Evolutionary conservation across 1,284 basidiomycete species (phyloP), one percentile per base, ranked within the genome.

Genomic region (Cutaneotrichosporon sp.): DNA sequence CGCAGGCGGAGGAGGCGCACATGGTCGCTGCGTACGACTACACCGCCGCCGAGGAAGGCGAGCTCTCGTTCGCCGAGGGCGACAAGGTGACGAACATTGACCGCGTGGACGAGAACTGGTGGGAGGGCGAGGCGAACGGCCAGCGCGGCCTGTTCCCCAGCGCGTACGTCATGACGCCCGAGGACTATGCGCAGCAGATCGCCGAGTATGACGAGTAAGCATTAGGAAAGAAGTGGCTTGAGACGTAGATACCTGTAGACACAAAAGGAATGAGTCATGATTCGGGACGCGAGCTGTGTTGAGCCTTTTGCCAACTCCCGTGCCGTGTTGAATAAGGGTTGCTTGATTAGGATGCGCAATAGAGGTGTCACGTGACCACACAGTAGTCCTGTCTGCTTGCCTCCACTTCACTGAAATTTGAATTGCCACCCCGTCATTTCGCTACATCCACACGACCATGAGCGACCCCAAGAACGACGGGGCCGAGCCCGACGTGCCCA

Each of bases 21-120:
- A 68, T 69, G 45, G 58, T 72, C 13, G 75, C 73, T 10, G 66
- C 69, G 42, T 76, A 76, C 59, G 74, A 74, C 67, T 94, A 95
- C 71, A 89, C 90, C 14, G 90, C 91, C 0, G 86, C 85, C 0
- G 92, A 95, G 74, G 91, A 92, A 68, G 95, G 95, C 72, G 93
- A 97, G 74, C 80, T 95, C 24, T 84, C 87, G 1, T 93, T 97
- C 83, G 81, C 78, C 29, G 91, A 92, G 75, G 91, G 90, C 22
- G 91, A 93, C 38, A 79, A 81, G 54, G 90, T 95, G 73, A 83
- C 82, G 11, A 82, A 88, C 56, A 73, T 79, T 46, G 74, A 76
- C 25, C 71, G 74, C 54, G 71, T 76, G 82, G 60, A 77, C 56
- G 90, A 92, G 20, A 91, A 93, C 67, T 95, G 93, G 92, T 95